A percentile compares a stretch with the other conserved stretches of the same genome.
These are phyloP conservation scores for Angophora floribunda DNA, from an alignment of 345 rosid species.

Conservation along the genomic window DNA sequence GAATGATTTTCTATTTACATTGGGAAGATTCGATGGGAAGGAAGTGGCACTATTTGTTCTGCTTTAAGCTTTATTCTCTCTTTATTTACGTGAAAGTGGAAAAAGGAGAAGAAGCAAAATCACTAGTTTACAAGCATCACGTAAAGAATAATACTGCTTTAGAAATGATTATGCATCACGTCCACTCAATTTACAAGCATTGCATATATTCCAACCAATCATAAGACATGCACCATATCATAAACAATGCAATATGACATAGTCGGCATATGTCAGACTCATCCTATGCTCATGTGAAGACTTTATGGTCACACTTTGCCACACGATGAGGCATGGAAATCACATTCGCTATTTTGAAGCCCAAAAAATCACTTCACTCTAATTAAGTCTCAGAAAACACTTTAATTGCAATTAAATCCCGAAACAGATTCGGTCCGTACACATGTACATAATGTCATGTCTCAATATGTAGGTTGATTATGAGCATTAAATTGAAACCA, in stretches of 20 bases:
- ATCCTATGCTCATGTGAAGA: not conserved
- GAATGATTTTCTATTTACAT: not conserved
- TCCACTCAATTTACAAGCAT: not conserved
- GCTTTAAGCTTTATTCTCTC: not conserved
- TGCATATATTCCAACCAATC: not conserved
- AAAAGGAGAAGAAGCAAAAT: too few relatives aligned
- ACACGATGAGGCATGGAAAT: not conserved
- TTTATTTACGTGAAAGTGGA: not conserved
- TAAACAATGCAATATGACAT: too few relatives aligned
- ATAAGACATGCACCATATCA: not conserved
- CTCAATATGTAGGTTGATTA: not conserved
- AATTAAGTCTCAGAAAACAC: not conserved
- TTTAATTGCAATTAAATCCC: not conserved
- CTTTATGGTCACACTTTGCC: not conserved
- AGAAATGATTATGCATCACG: accelerated
- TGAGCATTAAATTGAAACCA: not conserved
- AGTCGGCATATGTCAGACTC: not conserved
- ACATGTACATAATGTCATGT: not conserved
- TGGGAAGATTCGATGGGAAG: not conserved
- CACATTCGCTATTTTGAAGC: not conserved
- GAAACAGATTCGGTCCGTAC: not conserved
- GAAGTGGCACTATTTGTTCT: not conserved
- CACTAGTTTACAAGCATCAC: too few relatives aligned
- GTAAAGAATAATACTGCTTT: not conserved
- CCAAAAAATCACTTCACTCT: not conserved